Percentiles rank a stretch among this genome's conserved stretches.
Evolutionary conservation across 2,329 filamentous ascomycete species (phyloP).

Genomic region (Ascocoryne sarcoides): DNA sequence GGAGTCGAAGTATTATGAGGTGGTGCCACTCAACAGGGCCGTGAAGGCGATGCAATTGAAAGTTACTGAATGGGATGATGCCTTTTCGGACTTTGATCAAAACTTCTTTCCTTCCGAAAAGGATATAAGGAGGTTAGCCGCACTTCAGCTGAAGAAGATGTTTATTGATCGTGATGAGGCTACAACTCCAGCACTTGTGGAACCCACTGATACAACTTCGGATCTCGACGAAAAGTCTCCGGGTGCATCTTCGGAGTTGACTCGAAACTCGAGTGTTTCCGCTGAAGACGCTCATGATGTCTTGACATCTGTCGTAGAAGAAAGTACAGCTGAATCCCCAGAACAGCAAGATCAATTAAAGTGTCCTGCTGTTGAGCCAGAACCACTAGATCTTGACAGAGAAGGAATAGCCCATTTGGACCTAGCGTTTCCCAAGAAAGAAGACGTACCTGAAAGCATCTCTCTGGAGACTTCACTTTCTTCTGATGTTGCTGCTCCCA

Average conservation of each 20-base stretch:
- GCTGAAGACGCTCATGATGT: constrained; percentile 56
- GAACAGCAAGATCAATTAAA: not conserved
- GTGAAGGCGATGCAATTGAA: constrained; percentile 88
- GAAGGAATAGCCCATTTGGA: constrained; percentile 54
- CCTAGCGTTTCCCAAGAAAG: constrained; percentile 37
- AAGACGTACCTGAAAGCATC: constrained; percentile 5
- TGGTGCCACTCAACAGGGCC: constrained; percentile 85
- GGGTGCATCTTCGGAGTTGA: constrained; percentile 23
- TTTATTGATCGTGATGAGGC: constrained; percentile 80
- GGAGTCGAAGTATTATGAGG: constrained; percentile 90
- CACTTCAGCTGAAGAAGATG: constrained; percentile 87
- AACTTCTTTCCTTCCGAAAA: constrained; percentile 93
- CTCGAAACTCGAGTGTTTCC: constrained; percentile 34
- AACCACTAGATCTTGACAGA: constrained; percentile 33
- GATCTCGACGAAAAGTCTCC: constrained; percentile 38
- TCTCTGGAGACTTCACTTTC: constrained; percentile 9
- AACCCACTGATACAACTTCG: constrained; percentile 48
- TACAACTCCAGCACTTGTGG: constrained; percentile 62
- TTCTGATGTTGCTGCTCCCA: constrained; percentile 5
- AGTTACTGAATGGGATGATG: constrained; percentile 85
- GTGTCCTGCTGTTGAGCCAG: constrained; percentile 5
- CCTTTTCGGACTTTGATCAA: constrained; percentile 82
- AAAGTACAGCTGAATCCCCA: constrained; percentile 28
- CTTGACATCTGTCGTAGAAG: constrained; percentile 55
- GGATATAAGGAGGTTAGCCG: constrained; percentile 85